A percentile compares a stretch with the other conserved stretches of the same genome.
Conservation (phyloP, 495 filamentous ascomycete genomes). For the Penicillium cinerascens region DNA sequence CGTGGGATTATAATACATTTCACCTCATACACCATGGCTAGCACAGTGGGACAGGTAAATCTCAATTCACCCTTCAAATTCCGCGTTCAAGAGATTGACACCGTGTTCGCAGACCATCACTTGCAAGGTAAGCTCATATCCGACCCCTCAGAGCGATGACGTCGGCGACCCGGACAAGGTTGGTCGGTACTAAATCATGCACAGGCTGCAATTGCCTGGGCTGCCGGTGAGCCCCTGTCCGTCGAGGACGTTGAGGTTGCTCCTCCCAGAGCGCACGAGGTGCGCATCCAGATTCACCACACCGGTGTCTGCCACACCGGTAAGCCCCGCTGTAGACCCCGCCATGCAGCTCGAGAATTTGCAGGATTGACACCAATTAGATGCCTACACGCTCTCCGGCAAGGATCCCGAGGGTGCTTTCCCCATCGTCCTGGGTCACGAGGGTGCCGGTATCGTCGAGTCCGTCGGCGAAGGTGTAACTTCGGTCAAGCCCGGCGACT, state of each 20-base stretch:
- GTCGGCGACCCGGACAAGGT: constrained; percentile 6
- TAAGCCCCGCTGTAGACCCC: constrained; percentile 36
- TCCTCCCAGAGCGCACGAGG: constrained; percentile 90
- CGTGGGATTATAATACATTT: background rate
- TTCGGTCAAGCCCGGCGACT: constrained; percentile 73
- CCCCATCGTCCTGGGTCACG: constrained; percentile 92
- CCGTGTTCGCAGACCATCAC: constrained; percentile 59
- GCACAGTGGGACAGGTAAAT: constrained; percentile 56
- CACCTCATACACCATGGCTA: constrained; percentile 33
- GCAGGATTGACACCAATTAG: constrained; percentile 37
- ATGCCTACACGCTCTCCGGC: constrained; percentile 97
- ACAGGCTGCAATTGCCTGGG: constrained; percentile 95
- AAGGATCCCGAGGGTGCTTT: constrained; percentile 99
- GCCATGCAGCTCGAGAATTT: background rate
- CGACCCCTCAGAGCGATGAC: constrained; percentile 10
- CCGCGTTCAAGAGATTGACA: constrained; percentile 7
- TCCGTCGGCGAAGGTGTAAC: constrained; percentile 95
- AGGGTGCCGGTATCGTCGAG: constrained; percentile 96
- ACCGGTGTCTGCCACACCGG: constrained; percentile 98
- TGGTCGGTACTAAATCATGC: background rate
- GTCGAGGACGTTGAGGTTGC: constrained; percentile 90
- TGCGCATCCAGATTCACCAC: constrained; percentile 93
- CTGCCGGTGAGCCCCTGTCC: constrained; percentile 80
- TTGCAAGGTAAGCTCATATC: constrained; percentile 57
- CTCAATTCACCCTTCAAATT: background rate